Base-by-base conservation (phyloP, 1,284 basidiomycete genomes). In the Sphaerobolus stellatus region DNA sequence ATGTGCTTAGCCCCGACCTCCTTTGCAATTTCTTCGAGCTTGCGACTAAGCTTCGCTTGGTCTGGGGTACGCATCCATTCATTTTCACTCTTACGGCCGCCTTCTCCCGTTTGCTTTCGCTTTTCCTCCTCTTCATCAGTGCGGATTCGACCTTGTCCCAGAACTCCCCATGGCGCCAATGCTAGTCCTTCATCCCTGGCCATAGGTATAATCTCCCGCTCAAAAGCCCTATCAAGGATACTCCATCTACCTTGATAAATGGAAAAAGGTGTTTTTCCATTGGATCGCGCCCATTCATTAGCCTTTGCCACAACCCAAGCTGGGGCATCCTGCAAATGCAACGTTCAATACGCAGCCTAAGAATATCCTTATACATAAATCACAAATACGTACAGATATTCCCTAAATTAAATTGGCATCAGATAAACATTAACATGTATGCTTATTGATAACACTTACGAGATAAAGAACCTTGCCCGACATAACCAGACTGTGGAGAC, bases 161-260 rank as follows among this genome's bases (percentile, higher is more conserved):
- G 60, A 0, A 72, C 71, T 25, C 65, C 66, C 71, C 73, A 79
- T 0, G 75, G 75, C 2, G 71, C 72, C 1, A 77, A 57, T 0
- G 72, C 75, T 60, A 79, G 48, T 52, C 80, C 79, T 60, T 75
- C 68, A 13, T 60, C 59, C n/a, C 71, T 68, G 8, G 68, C 71
- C 79, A 82, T 81, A 2, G 78, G 79, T 29, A 82, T 71, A 49
- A 82, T 79, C 5, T 82, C 80, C 5, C 78, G 66, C 66, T 81
- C 79, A 48, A 80, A 71, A 31, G 72, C 71, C 16, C 79, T 71
- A 9, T 66, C 45, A 52, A 78, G 65, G n/a, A 79, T 68, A 56
- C 70, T 79, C 79, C 80, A 82, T 25, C 60, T 58, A 18, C 80
- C 80, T 60, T 82, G 79, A 59, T 82, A 82, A 56, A 82, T 70